Percentiles rank a stretch among this genome's conserved stretches.
phyloP scores from a whole-genome alignment of 108 stramenopile genomes.

The Cyclotella atomus region DNA sequence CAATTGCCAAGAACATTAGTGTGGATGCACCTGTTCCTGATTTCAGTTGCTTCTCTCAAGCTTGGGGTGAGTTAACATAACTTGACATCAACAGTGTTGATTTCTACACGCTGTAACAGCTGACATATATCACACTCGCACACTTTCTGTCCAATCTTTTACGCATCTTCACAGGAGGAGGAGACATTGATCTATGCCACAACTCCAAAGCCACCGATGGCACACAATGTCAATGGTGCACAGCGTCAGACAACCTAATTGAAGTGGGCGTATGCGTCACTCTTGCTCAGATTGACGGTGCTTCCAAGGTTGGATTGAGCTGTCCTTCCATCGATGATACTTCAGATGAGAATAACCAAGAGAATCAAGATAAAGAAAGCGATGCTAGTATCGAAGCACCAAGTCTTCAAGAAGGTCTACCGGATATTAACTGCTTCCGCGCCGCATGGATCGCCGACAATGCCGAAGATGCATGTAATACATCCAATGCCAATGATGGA shows the following conservation, averaged over 20 bases:
- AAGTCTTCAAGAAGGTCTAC: conserved; percentile 1
- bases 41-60: conserved; percentile 38
- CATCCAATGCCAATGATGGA: conserved; percentile 17
- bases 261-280: conserved; percentile 30
- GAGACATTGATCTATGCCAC: conserved; percentile 24
- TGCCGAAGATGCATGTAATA: conserved; percentile 40
- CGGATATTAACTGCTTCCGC: conserved; percentile 45
- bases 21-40: conserved; percentile 15
- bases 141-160: too few species aligned
- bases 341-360: not conserved
- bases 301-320: conserved; percentile 20
- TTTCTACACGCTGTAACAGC: too few species aligned
- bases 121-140: too few species aligned
- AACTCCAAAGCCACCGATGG: conserved; percentile 26
- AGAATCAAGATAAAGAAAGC: not conserved
- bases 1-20: too few species aligned
- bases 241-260: not conserved
- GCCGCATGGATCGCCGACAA: conserved; percentile 48
- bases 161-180: too few species aligned
- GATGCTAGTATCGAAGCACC: not conserved
- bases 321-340: conserved; percentile 21
- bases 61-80: conserved; percentile 17
- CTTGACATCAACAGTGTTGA: too few species aligned
- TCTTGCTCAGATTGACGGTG: conserved; percentile 4
- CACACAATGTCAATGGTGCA: conserved; percentile 41